Evolutionary conservation across 2,329 filamentous ascomycete species (phyloP), one percentile per base, ranked within the genome.

Genomic region (Fusarium nematophilum): DNA sequence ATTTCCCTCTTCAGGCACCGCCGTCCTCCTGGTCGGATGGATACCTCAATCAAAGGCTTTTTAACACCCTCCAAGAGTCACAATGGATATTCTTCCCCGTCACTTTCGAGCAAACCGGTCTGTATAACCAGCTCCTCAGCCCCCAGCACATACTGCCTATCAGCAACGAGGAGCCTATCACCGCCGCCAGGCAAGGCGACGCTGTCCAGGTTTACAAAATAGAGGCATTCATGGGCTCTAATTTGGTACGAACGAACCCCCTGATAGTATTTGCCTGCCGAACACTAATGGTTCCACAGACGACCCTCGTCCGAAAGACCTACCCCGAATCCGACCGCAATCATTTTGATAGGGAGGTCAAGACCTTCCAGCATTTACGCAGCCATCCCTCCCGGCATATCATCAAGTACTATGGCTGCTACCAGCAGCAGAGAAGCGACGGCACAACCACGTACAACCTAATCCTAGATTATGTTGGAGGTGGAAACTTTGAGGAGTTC

Each of bases 41-140:
- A 0, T 37, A 38, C 6, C 1, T 9, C 5, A 23, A 29, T 29
- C 1, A 3, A 15, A 5, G 13, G 3, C 18, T 55, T 4, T 34
- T 27, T 9, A 3, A 44, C 2, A 4, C n/a, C 3, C 30, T 51
- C 26, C 7, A 15, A n/a, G 3, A 39, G 17, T 26, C 5, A 1
- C 45, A 55, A 9, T 55, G 52, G 52, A 55, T 39, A 1, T 55
- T 55, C 36, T 55, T 55, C 15, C 45, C 52, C 1, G 25, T 51
- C 29, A 8, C 25, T 3, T 27, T 55, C 14, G 33, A 25, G 3
- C n/a, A 10, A 9, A 10, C 25, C 10, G 4, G 2, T 3, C 52
- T 44, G 30, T 27, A 30, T 17, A 37, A 45, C 10, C 37, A 15
- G 15, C 1, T 39, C 3, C 27, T 55, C 13, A 9, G 8, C 17